Percentiles rank a stretch among this genome's conserved stretches.
These are phyloP conservation scores for Botrytis porri DNA, from an alignment of 2,329 filamentous ascomycete genomes.

Conservation along the genomic window DNA sequence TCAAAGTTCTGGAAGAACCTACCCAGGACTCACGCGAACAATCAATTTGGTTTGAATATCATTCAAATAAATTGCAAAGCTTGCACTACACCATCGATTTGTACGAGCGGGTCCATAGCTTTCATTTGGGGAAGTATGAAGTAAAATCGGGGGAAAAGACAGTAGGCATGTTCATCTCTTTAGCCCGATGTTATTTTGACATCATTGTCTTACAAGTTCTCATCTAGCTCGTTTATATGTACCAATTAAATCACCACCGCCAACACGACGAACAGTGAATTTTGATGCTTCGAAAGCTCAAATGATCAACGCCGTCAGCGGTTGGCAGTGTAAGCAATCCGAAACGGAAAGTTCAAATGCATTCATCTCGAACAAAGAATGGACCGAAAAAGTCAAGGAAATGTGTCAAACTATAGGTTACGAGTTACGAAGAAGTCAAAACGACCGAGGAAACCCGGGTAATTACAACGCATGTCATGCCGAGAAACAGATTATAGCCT, in stretches of 20 bases:
- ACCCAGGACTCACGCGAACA: neutral
- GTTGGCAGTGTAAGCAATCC: neutral
- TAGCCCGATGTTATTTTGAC: rapidly evolving
- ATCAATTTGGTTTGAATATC: neutral
- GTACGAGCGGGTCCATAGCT: neutral
- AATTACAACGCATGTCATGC: neutral
- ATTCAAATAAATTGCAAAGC: neutral
- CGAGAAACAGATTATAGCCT: neutral
- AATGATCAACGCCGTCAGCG: neutral
- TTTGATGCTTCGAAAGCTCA: neutral
- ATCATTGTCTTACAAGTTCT: neutral
- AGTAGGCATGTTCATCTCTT: neutral
- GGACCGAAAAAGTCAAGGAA: neutral
- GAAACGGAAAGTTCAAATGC: neutral
- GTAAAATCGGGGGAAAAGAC: neutral
- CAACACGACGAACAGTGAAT: too few species aligned
- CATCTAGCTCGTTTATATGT: neutral
- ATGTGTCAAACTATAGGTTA: neutral
- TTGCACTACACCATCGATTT: neutral
- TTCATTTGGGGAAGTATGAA: neutral
- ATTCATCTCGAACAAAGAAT: neutral
- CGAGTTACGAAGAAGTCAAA: neutral
- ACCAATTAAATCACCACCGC: neutral
- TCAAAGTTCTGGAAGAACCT: neutral
- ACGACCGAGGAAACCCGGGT: neutral